These are phyloP conservation scores for Epichloe glyceriae DNA, from an alignment of 2,329 filamentous ascomycete genomes.

Conservation along the genomic window DNA sequence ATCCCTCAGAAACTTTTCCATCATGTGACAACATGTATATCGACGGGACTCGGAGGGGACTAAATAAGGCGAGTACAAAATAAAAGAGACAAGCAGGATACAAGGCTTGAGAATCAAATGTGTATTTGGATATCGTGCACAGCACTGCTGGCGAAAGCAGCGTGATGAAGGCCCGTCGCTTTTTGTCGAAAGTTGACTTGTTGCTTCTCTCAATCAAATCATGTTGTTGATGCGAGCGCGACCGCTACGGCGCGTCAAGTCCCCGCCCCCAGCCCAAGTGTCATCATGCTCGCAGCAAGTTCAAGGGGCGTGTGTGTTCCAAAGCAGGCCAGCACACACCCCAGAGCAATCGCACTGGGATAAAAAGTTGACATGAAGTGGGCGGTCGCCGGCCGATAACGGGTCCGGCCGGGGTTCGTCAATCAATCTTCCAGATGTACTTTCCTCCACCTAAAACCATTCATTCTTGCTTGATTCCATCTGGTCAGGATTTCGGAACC, in stretches of 20 bases:
- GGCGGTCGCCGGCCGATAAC: no score
- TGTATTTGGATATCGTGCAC: background rate
- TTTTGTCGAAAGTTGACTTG: background rate
- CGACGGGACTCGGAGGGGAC: background rate
- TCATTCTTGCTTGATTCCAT: no score
- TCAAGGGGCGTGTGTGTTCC: background rate
- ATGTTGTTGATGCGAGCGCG: background rate
- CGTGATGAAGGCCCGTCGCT: background rate
- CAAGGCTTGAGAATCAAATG: background rate
- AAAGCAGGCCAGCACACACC: background rate
- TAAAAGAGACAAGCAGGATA: background rate
- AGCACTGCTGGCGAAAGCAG: background rate
- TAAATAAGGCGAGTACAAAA: background rate
- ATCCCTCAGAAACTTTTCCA: constrained; percentile 87
- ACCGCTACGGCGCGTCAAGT: background rate
- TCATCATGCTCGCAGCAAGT: background rate
- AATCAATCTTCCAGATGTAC: no score
- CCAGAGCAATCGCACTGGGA: no score
- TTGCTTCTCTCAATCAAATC: background rate
- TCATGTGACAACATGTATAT: constrained; percentile 23
- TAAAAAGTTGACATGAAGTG: no score
- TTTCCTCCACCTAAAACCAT: no score
- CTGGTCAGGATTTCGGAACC: no score
- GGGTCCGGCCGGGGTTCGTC: no score
- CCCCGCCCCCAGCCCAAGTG: no score